A percentile compares a stretch with the other conserved stretches of the same genome.
Evolutionary conservation across 495 filamentous ascomycete species (phyloP).

Genomic region (Talaromyces adpressus): DNA sequence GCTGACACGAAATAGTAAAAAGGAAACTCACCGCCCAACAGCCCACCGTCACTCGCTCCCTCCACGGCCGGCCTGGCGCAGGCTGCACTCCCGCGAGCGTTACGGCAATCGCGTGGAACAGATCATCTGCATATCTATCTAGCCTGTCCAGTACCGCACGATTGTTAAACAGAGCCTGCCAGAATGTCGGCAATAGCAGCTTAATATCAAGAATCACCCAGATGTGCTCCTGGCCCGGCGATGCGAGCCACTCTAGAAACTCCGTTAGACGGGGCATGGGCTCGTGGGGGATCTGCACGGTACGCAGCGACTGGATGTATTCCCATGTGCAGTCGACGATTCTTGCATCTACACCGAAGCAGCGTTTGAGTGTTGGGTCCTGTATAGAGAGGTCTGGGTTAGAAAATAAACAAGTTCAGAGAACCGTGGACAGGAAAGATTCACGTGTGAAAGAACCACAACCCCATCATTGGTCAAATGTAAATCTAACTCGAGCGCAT

Average conservation of each 20-base stretch:
- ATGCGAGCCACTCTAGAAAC: conserved; percentile 63
- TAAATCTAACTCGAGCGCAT: conserved; percentile 84
- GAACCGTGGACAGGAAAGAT: conserved; percentile 11
- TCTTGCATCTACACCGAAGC: conserved; percentile 63
- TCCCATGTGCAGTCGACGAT: conserved; percentile 70
- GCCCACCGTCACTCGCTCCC: conserved; percentile 66
- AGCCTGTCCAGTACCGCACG: conserved; percentile 23
- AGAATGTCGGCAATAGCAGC: conserved; percentile 28
- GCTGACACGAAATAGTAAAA: not conserved
- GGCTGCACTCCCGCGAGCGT: conserved; percentile 47
- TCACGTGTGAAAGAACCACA: conserved; percentile 77
- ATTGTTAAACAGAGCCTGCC: not conserved
- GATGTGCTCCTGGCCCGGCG: conserved; percentile 52
- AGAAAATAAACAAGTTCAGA: not conserved
- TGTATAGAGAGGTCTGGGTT: conserved; percentile 23
- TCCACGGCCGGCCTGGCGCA: conserved; percentile 50
- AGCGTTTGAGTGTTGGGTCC: conserved; percentile 70
- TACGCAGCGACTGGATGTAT: conserved; percentile 62
- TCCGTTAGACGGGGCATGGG: conserved; percentile 71
- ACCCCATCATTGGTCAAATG: conserved; percentile 78
- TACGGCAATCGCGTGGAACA: conserved; percentile 58
- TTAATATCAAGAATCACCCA: conserved; percentile 92
- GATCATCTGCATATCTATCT: conserved; percentile 58
- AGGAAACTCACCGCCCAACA: conserved; percentile 59
- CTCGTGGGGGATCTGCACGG: conserved; percentile 57